These are phyloP conservation scores for Fallopia convolvulus DNA, from an alignment of 148 eudicot species.

Conservation along the genomic window DNA sequence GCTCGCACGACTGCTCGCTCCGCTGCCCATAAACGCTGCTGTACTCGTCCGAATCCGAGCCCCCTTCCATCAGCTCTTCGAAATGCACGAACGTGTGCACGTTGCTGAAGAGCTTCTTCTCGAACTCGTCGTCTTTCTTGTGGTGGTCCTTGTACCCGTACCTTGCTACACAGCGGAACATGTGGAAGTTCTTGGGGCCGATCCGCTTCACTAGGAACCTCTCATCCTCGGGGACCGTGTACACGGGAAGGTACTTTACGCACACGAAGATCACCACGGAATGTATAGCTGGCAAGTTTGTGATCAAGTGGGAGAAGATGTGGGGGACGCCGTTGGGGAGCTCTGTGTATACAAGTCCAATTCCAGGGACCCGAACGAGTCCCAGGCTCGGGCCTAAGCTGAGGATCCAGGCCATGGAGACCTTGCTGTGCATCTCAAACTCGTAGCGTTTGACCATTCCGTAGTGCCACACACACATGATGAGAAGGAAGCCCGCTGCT, in stretches of 20 bases:
- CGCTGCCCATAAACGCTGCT: conserved; percentile 65
- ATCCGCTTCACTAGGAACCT: conserved; percentile 80
- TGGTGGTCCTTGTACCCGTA: conserved; percentile 93
- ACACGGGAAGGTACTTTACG: conserved; percentile 86
- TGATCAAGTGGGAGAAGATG: conserved; percentile 86
- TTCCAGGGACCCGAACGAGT: conserved; percentile 83
- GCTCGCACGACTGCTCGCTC: conserved; percentile 38
- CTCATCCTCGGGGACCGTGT: conserved; percentile 84
- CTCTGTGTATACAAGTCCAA: conserved; percentile 95
- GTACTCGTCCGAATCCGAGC: conserved; percentile 78
- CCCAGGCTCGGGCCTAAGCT: conserved; percentile 92
- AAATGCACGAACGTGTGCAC: conserved; percentile 70
- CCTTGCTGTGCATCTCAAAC: conserved; percentile 87
- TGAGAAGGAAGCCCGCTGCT: conserved; percentile 59
- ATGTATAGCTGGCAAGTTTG: conserved; percentile 87
- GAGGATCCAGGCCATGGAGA: conserved; percentile 85
- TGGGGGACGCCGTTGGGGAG: conserved; percentile 82
- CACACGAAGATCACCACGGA: conserved; percentile 81
- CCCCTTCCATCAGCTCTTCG: conserved; percentile 87
- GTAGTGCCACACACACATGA: conserved; percentile 93
- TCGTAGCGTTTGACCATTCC: conserved; percentile 77
- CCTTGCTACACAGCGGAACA: conserved; percentile 91
- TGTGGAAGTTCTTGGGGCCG: conserved; percentile 89
- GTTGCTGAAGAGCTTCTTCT: conserved; percentile 65
- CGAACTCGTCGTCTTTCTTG: conserved; percentile 84